Conservation (phyloP, 148 eudicot species). For the Dianthus caryophyllus region DNA sequence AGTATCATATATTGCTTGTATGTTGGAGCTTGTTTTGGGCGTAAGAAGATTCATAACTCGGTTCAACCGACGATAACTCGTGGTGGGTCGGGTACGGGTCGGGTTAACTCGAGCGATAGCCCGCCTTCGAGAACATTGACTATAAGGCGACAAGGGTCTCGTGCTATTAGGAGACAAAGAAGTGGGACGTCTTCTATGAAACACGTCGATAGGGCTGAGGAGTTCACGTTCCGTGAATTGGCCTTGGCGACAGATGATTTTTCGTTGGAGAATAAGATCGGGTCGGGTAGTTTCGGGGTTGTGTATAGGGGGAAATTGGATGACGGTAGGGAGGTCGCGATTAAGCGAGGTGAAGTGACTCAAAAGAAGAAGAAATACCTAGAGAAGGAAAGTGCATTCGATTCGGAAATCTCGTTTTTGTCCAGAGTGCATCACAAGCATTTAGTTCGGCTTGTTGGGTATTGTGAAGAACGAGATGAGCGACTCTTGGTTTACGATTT, state of each 20-base stretch:
- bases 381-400: constrained; percentile 88
- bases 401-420: constrained; percentile 76
- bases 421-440: constrained; percentile 92
- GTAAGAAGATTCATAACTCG: constrained; percentile 82
- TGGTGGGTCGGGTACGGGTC: constrained; percentile 41
- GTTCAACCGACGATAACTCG: constrained; percentile 80
- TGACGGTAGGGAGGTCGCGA: constrained; percentile 89
- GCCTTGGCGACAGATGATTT: constrained; percentile 62
- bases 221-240: constrained; percentile 64
- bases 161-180: constrained; percentile 76
- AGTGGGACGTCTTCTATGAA: constrained; percentile 81
- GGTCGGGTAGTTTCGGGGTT: constrained; percentile 86
- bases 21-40: constrained; percentile 72
- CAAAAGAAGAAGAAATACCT: constrained; percentile 55
- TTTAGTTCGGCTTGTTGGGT: constrained; percentile 87
- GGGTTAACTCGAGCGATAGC: constrained; percentile 38
- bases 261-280: constrained; percentile 76
- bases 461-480: constrained; percentile 86
- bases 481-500: constrained; percentile 80
- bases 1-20: constrained; percentile 59
- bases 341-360: constrained; percentile 72
- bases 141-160: constrained; percentile 69
- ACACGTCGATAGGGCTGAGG: constrained; percentile 67
- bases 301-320: constrained; percentile 76
- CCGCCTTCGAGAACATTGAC: constrained; percentile 75